Conservation (phyloP, 2,329 filamentous ascomycete species). For the Alternaria gansuensis region DNA sequence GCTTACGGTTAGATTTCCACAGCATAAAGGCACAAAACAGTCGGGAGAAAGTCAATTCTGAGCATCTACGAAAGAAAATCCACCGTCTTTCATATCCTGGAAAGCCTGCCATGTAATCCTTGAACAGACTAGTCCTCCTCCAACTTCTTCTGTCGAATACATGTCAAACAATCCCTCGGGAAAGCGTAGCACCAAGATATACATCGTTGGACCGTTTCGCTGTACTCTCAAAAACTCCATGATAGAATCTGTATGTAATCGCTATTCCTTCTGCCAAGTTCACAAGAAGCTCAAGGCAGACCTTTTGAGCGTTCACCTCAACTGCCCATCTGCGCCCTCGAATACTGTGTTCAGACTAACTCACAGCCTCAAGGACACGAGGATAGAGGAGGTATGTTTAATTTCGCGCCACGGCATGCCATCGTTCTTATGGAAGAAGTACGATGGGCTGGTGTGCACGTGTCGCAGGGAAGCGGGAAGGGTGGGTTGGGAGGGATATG, state of each 20-base stretch:
- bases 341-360: not conserved
- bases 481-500: not conserved
- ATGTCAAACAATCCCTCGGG: not conserved
- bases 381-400: slow-evolving; percentile 9
- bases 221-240: not conserved
- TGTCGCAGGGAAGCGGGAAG: not conserved
- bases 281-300: slow-evolving; percentile 1
- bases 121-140: not conserved
- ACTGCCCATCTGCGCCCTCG: slow-evolving; percentile 1
- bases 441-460: not conserved
- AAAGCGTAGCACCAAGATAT: not conserved
- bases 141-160: not conserved
- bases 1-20: not conserved
- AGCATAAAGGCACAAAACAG: not conserved
- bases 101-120: not conserved
- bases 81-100: too few species aligned
- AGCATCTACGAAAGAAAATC: not conserved
- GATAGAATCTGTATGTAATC: not conserved
- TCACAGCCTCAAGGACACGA: not conserved
- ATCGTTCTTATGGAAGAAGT: slow-evolving; percentile 4
- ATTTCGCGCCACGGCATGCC: slow-evolving; percentile 1
- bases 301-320: not conserved
- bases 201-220: not conserved
- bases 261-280: not conserved
- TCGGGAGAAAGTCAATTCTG: not conserved